Evolutionary conservation across 768 basidiomycete genomes (phyloP).

Genomic region (Russula earlei): DNA sequence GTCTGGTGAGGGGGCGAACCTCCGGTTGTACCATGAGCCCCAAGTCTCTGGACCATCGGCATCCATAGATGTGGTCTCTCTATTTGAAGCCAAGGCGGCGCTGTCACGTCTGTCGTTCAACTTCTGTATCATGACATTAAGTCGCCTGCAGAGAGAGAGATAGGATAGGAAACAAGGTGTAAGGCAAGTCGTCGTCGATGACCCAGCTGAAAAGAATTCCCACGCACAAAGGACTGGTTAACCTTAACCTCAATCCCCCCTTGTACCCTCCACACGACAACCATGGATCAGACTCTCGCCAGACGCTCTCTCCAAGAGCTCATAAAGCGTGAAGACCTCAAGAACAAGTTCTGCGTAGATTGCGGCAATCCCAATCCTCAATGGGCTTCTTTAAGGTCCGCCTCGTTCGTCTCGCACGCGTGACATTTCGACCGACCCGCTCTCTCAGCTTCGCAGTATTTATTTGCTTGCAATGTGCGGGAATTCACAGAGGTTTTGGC

Average conservation of each 20-base stretch:
- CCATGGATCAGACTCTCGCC: slow-evolving; percentile 50
- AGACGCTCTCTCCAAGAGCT: slow-evolving; percentile 70
- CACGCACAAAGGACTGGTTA: too few species aligned
- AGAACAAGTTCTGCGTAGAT: slow-evolving; percentile 73
- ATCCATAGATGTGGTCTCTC: slow-evolving; percentile 13
- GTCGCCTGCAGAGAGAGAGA: slow-evolving; percentile 8
- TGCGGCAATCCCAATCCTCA: slow-evolving; percentile 88
- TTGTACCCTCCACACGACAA: slow-evolving; percentile 1
- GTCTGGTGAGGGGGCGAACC: slow-evolving; percentile 33
- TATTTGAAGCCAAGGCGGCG: slow-evolving; percentile 15
- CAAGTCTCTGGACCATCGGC: slow-evolving; percentile 46
- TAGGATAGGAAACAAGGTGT: slow-evolving; percentile 3
- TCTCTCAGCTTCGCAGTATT: slow-evolving; percentile 67
- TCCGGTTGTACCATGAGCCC: slow-evolving; percentile 61
- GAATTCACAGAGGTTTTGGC: slow-evolving; percentile 81
- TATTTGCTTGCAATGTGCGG: slow-evolving; percentile 85
- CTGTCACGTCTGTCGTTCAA: slow-evolving; percentile 38
- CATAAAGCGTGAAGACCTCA: slow-evolving; percentile 57
- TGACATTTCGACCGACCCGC: not conserved
- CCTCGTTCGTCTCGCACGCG: not conserved
- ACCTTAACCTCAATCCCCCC: too few species aligned
- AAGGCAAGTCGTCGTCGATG: too few species aligned
- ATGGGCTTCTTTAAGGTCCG: slow-evolving; percentile 81
- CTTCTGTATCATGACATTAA: slow-evolving; percentile 53
- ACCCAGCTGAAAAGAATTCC: not conserved